phyloP scores from a whole-genome alignment of 2,329 filamentous ascomycete genomes.

The Aspergillus sp. region DNA sequence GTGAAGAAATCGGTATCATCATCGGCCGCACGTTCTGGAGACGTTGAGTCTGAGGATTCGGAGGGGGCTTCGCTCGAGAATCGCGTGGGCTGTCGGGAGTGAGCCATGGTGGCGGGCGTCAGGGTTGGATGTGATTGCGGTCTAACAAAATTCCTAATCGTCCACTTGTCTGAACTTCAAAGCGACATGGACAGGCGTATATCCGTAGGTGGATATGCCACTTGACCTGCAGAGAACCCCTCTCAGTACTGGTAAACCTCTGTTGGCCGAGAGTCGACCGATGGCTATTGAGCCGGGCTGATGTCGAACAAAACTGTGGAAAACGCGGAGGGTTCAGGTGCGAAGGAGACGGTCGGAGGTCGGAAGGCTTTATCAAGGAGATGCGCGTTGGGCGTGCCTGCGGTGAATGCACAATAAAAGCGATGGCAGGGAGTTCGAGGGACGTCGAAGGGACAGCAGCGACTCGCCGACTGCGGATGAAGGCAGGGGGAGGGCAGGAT shows the following conservation, averaged over 20 bases:
- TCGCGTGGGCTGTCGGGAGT: conserved; percentile 36
- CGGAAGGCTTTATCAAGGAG: conserved; percentile 12
- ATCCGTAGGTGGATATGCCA: neutral
- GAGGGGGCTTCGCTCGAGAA: conserved; percentile 41
- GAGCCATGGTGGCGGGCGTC: conserved; percentile 31
- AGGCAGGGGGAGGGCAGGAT: conserved; percentile 12
- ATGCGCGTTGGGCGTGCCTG: conserved; percentile 21
- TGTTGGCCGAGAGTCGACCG: neutral
- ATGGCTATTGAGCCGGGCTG: neutral
- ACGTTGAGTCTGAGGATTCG: conserved; percentile 46
- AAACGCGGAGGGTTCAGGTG: neutral
- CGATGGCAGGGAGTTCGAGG: conserved; percentile 19
- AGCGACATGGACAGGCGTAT: conserved; percentile 12
- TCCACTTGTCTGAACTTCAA: conserved; percentile 12
- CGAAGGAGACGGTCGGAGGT: neutral
- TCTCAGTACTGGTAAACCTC: neutral
- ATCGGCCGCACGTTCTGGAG: conserved; percentile 62
- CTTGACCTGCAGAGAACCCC: neutral
- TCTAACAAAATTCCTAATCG: neutral
- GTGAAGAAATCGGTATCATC: conserved; percentile 95
- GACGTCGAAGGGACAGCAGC: neutral
- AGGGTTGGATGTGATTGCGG: conserved; percentile 1
- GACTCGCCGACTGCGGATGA: neutral
- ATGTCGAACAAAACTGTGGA: neutral
- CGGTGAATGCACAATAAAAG: conserved; percentile 12